These are phyloP conservation scores for Monosporascus sp. DNA, from an alignment of 2,329 filamentous ascomycete species.

Conservation along the genomic window DNA sequence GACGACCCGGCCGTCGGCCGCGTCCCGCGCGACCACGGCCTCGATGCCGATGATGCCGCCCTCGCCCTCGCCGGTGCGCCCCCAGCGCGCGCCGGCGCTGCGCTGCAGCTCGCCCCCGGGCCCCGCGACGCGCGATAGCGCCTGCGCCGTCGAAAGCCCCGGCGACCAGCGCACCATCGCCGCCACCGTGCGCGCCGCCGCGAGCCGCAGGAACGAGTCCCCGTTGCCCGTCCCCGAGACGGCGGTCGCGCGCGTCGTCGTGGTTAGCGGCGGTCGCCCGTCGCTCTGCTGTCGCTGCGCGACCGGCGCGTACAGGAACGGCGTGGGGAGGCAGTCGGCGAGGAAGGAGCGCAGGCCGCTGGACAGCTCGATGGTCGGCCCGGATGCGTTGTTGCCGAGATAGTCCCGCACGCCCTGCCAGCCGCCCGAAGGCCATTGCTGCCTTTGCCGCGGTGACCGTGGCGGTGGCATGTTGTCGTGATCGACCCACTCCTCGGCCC, in stretches of 20 bases:
- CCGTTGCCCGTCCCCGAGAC: slow-evolving; percentile 83
- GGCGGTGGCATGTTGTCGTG: slow-evolving; percentile 26
- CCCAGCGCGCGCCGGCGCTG: slow-evolving; percentile 71
- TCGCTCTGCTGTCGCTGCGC: background rate
- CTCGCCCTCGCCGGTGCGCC: slow-evolving; percentile 68
- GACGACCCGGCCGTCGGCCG: slow-evolving; percentile 34
- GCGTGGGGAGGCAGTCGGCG: slow-evolving; percentile 55
- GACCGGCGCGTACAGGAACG: slow-evolving; percentile 34
- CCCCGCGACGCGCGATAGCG: slow-evolving; percentile 63
- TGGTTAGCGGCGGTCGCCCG: background rate
- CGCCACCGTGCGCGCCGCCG: slow-evolving; percentile 65
- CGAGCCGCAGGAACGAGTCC: slow-evolving; percentile 74
- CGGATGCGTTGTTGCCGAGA: slow-evolving; percentile 10
- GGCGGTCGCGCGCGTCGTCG: slow-evolving; percentile 43
- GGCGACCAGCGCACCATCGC: slow-evolving; percentile 63
- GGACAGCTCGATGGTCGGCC: slow-evolving; percentile 34
- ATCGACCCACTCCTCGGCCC: slow-evolving; percentile 78
- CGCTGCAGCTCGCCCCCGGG: slow-evolving; percentile 66
- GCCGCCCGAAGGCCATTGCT: background rate
- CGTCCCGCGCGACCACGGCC: slow-evolving; percentile 41
- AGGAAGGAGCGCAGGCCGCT: slow-evolving; percentile 43
- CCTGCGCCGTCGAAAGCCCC: slow-evolving; percentile 44
- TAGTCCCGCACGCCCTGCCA: slow-evolving; percentile 15
- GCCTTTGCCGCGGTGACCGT: too few species aligned
- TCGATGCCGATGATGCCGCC: slow-evolving; percentile 85